A percentile compares a stretch with the other conserved stretches of the same genome.
phyloP scores from a whole-genome alignment of 768 basidiomycete species.

The Termitomyces sp. region DNA sequence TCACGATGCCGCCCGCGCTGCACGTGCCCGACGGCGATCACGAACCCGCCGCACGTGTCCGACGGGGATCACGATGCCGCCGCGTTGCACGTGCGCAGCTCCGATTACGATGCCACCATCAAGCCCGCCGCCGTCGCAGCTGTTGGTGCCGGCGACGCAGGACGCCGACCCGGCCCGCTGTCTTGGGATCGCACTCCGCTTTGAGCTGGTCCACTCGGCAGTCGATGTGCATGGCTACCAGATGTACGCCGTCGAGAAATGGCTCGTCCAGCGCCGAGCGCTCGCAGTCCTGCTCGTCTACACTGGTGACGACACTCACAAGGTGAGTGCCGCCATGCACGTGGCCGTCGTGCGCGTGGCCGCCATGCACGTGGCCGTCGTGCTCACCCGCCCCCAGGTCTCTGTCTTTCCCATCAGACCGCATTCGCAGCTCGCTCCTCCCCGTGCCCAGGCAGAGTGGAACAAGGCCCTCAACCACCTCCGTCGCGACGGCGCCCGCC shows the following conservation, averaged over 20 bases:
- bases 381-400: conserved; percentile 36
- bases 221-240: conserved; percentile 62
- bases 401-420: conserved; percentile 53
- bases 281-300: conserved; percentile 66
- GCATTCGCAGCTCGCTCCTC: conserved; percentile 29
- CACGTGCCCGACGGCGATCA: not conserved
- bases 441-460: conserved; percentile 51
- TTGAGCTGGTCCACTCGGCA: conserved; percentile 43
- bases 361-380: too few species aligned
- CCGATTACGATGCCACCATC: too few species aligned
- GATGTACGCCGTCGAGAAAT: conserved; percentile 84
- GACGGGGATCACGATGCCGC: too few species aligned
- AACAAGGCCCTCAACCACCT: conserved; percentile 55
- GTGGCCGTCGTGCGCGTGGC: too few species aligned
- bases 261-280: conserved; percentile 66
- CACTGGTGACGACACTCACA: conserved; percentile 70
- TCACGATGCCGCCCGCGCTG: too few species aligned
- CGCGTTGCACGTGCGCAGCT: not conserved
- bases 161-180: conserved; percentile 7
- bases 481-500: conserved; percentile 68
- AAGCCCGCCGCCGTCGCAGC: conserved; percentile 17
- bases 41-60: too few species aligned
- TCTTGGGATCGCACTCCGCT: conserved; percentile 29
- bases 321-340: too few species aligned
- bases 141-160: conserved; percentile 19